Percentiles rank a stretch among this genome's conserved stretches.
Conservation (phyloP, 768 basidiomycete genomes). For the Lactarius evosmus region DNA sequence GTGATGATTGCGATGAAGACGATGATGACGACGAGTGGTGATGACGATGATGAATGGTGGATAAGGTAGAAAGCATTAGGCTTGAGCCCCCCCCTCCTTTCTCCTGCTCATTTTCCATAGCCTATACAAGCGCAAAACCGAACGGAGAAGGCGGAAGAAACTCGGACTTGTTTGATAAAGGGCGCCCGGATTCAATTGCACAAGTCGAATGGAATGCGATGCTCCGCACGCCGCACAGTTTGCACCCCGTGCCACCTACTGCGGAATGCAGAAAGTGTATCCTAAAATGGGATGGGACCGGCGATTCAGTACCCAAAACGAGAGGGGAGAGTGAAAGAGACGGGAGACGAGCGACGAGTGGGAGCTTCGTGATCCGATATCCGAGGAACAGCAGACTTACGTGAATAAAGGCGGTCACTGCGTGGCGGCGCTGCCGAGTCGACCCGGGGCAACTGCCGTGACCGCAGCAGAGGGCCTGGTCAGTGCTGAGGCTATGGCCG, state of each 20-base stretch:
- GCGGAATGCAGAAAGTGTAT: slow-evolving; percentile 13
- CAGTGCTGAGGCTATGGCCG: no score
- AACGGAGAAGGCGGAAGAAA: no score
- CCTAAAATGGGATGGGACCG: slow-evolving; percentile 2
- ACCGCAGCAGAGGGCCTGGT: neutral
- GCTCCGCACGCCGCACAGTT: slow-evolving; percentile 14
- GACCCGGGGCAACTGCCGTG: neutral
- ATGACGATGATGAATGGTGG: slow-evolving; percentile 5
- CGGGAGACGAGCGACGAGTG: no score
- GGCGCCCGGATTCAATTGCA: slow-evolving; percentile 11
- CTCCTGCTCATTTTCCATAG: neutral
- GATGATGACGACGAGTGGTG: slow-evolving; percentile 4
- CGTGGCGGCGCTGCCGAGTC: neutral
- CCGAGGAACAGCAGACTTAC: no score
- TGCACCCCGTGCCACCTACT: slow-evolving; percentile 14
- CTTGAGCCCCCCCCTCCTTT: neutral
- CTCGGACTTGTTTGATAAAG: no score
- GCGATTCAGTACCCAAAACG: neutral
- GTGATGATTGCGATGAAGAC: neutral
- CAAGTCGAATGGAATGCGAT: slow-evolving; percentile 20
- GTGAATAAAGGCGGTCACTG: slow-evolving; percentile 15
- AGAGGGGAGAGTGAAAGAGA: no score
- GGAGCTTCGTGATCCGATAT: neutral
- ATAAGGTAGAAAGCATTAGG: neutral
- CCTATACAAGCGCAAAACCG: no score